These are phyloP conservation scores for Rachicladosporium sp. DNA, from an alignment of 2,329 filamentous ascomycete genomes.

Conservation along the genomic window DNA sequence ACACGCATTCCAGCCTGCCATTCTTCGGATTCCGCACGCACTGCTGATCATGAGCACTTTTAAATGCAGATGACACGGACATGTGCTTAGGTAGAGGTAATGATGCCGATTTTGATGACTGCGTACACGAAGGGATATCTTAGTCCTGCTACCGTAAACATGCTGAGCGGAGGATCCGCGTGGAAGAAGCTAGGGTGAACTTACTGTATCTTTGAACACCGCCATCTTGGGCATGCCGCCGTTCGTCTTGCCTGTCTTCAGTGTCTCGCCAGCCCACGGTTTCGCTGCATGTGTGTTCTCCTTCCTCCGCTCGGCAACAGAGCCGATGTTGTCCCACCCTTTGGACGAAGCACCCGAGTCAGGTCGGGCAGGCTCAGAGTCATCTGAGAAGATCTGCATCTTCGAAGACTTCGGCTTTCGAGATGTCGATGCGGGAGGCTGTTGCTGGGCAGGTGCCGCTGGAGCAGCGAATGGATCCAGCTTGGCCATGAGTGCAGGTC, in stretches of 20 bases:
- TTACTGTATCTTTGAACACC: slow-evolving; percentile 93
- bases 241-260: slow-evolving; percentile 78
- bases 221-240: slow-evolving; percentile 66
- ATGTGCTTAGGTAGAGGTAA: slow-evolving; percentile 14
- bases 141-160: slow-evolving; percentile 97
- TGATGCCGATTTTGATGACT: slow-evolving; percentile 25
- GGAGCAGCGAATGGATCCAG: slow-evolving; percentile 63
- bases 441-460: slow-evolving; percentile 47
- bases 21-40: slow-evolving; percentile 71
- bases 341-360: slow-evolving; percentile 44
- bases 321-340: slow-evolving; percentile 88
- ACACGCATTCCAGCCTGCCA: slow-evolving; percentile 74
- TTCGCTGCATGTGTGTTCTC: slow-evolving; percentile 79
- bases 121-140: slow-evolving; percentile 51
- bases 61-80: slow-evolving; percentile 12
- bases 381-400: slow-evolving; percentile 80
- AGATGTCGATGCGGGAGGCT: slow-evolving; percentile 30
- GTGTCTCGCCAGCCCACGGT: slow-evolving; percentile 83
- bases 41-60: slow-evolving; percentile 48
- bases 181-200: slow-evolving; percentile 31
- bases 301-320: slow-evolving; percentile 78
- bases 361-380: slow-evolving; percentile 40
- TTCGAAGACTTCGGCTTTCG: slow-evolving; percentile 64
- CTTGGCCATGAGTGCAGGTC: slow-evolving; percentile 76
- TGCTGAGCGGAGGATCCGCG: slow-evolving; percentile 32